phyloP scores from a whole-genome alignment of 768 basidiomycete species.

The Phlebiopsis flavidoalba region DNA sequence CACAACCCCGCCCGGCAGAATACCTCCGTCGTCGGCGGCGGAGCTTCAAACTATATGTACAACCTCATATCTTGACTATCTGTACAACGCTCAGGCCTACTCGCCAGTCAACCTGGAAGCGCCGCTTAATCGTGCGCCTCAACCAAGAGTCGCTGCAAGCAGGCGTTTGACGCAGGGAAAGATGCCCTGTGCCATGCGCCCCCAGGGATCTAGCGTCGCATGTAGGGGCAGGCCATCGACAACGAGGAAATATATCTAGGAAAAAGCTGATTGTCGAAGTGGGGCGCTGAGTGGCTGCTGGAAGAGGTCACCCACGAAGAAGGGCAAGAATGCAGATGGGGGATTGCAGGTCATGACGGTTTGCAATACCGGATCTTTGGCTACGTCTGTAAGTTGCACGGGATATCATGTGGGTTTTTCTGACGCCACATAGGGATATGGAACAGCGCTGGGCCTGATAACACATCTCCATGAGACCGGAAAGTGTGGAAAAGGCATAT shows the following conservation, averaged over 20 bases:
- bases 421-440: slow-evolving; percentile 66
- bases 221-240: slow-evolving; percentile 72
- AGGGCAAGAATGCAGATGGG: slow-evolving; percentile 33
- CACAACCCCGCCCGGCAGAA: slow-evolving; percentile 43
- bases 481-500: slow-evolving; percentile 76
- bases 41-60: slow-evolving; percentile 51
- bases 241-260: slow-evolving; percentile 83
- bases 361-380: slow-evolving; percentile 96
- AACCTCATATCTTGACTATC: slow-evolving; percentile 58
- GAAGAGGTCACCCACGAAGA: slow-evolving; percentile 39
- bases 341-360: slow-evolving; percentile 84
- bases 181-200: slow-evolving; percentile 40
- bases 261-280: slow-evolving; percentile 81
- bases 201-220: slow-evolving; percentile 58
- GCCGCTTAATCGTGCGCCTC: slow-evolving; percentile 80
- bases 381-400: slow-evolving; percentile 68
- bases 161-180: slow-evolving; percentile 31
- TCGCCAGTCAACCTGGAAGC: slow-evolving; percentile 91
- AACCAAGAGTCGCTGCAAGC: slow-evolving; percentile 39
- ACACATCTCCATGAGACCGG: slow-evolving; percentile 80
- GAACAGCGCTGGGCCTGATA: slow-evolving; percentile 91
- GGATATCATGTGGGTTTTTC: neutral
- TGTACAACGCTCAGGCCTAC: slow-evolving; percentile 91
- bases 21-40: slow-evolving; percentile 50
- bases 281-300: slow-evolving; percentile 84